Base-by-base conservation (phyloP, 2,329 filamentous ascomycete species). In the Cryphonectria parasitica region DNA sequence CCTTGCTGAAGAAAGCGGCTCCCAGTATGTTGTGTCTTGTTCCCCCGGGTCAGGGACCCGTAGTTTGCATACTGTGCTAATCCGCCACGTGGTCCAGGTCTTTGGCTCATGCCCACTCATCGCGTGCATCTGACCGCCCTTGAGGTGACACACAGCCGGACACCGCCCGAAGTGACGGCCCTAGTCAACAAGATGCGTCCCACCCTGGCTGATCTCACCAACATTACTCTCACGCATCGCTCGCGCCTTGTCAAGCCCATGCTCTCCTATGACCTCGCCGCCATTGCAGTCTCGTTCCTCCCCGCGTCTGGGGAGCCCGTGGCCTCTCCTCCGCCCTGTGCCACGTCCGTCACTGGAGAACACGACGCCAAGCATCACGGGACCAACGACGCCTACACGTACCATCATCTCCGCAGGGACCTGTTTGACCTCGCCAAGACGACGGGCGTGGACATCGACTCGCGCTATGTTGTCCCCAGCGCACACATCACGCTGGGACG, bases 401-500 rank as follows among this genome's bases (percentile, higher is more conserved):
- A 98, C 79, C 95, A 98, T 78, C 95, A 98, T 79, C 88, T 98
- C 11, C 90, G 95, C 2, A 87, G 91, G 4, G 94, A 97, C 77
- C 79, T 97, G 17, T 96, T 91, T 78, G 83, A 87, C 64, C 82
- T 89, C 36, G 87, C 89, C 3, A 82, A 84, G 62, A 82, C 82
- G 3, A 86, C 89, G 0, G 92, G 92, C 0, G 83, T 95, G n/a
- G 82, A 86, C 22, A 86, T 97, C 45, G 91, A 86, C 31, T 93
- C 92, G 67, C 86, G 95, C 70, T 98, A 98, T 78, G 90, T 95
- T 34, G 93, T 97, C 2, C 95, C 95, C 1, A 95, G 92, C 63
- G 94, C 93, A 22, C 95, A 98, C 82, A 87, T 98, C 77, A 98
- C 95, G 0, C 87, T 98, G 70, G 95, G 88, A 0, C 86, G 95